Conservation (phyloP, 1,284 basidiomycete species). For the Ceratobasidium sp. region DNA sequence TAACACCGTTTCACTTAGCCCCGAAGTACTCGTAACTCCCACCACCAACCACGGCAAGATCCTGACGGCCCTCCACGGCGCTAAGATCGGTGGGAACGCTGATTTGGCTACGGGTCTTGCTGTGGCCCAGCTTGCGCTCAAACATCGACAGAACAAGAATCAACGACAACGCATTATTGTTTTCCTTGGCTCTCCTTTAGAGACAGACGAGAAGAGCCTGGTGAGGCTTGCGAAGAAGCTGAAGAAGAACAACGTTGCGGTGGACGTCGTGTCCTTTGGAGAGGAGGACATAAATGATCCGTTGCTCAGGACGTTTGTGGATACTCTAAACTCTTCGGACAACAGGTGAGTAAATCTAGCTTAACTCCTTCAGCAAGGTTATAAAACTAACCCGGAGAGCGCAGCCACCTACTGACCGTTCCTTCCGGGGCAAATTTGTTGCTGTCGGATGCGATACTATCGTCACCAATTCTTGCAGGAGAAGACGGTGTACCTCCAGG, state of each 20-base stretch:
- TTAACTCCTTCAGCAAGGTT: slow-evolving; percentile 4
- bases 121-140: slow-evolving; percentile 95
- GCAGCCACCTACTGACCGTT: slow-evolving; percentile 86
- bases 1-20: slow-evolving; percentile 63
- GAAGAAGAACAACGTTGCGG: slow-evolving; percentile 99
- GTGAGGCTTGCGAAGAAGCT: slow-evolving; percentile 94
- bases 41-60: slow-evolving; percentile 96
- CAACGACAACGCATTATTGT: slow-evolving; percentile 95
- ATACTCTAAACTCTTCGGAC: slow-evolving; percentile 80
- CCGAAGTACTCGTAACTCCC: slow-evolving; percentile 95
- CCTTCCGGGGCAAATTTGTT: slow-evolving; percentile 79
- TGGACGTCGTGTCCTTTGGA: slow-evolving; percentile 90
- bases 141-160: slow-evolving; percentile 99
- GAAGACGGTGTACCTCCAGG: slow-evolving; percentile 72
- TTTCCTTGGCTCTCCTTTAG: slow-evolving; percentile 91
- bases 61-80: slow-evolving; percentile 80
- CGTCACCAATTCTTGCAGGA: slow-evolving; percentile 85
- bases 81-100: slow-evolving; percentile 81
- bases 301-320: slow-evolving; percentile 81
- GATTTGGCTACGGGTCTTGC: slow-evolving; percentile 93
- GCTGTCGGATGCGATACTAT: slow-evolving; percentile 86
- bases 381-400: slow-evolving; percentile 26
- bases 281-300: slow-evolving; percentile 69
- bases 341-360: slow-evolving; percentile 78
- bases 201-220: slow-evolving; percentile 81